Conservation (phyloP, 306 rosid genomes). For the Oxytropis ochrocephala region DNA sequence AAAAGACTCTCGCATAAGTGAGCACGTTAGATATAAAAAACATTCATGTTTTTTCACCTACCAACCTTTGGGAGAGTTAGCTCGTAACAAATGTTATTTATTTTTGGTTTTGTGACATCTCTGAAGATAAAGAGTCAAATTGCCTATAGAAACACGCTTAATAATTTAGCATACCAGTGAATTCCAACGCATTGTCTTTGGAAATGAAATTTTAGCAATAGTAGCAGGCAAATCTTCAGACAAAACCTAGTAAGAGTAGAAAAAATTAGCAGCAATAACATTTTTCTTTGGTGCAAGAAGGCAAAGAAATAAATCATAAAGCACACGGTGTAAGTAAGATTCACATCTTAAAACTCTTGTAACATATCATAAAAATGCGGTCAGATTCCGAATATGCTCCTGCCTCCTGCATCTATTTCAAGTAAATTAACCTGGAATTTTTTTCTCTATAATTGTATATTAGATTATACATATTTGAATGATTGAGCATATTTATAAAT, state of each 20-base stretch:
- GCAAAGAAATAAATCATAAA: conserved; percentile 8
- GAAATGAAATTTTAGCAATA: conserved; percentile 72
- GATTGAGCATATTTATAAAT: background rate
- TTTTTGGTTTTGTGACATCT: background rate
- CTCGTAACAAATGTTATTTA: background rate
- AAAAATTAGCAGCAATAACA: conserved; percentile 2
- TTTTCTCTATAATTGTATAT: background rate
- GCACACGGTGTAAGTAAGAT: background rate
- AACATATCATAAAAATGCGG: background rate
- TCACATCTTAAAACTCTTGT: background rate
- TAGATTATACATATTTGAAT: background rate
- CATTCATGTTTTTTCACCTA: background rate
- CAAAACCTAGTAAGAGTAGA: conserved; percentile 50
- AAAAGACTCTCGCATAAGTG: background rate
- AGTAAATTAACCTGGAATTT: background rate
- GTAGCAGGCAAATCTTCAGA: conserved; percentile 71
- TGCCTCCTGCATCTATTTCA: background rate
- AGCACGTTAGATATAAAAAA: background rate
- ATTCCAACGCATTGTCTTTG: conserved; percentile 97
- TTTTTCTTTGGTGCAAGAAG: background rate
- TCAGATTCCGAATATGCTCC: background rate
- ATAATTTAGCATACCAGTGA: conserved; percentile 56
- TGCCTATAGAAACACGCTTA: background rate
- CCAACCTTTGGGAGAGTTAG: background rate
- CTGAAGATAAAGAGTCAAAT: background rate